Percentiles rank a stretch among this genome's conserved stretches.
phyloP scores from a whole-genome alignment of 2,329 filamentous ascomycete species.

The Alternaria sp. region DNA sequence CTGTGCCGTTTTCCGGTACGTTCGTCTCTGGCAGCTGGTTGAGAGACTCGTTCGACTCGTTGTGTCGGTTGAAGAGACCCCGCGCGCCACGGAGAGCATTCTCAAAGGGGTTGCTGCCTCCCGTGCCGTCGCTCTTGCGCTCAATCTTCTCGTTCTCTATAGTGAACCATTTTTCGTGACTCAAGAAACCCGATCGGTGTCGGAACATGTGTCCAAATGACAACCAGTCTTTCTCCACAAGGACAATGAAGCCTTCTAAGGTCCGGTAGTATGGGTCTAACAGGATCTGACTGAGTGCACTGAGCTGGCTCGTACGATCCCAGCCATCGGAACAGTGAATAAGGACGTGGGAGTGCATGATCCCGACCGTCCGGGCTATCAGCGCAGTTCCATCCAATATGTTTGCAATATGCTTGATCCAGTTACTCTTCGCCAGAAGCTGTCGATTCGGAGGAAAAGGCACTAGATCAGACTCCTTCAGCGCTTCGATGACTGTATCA shows the following conservation, averaged over 20 bases:
- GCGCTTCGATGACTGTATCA: slow-evolving; percentile 81
- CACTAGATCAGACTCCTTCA: slow-evolving; percentile 92
- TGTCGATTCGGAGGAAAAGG: slow-evolving; percentile 82
- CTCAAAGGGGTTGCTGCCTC: slow-evolving; percentile 77
- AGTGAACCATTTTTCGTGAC: slow-evolving; percentile 92
- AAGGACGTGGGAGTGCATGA: slow-evolving; percentile 91
- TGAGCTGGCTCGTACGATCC: slow-evolving; percentile 96
- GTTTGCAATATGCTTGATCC: slow-evolving; percentile 86
- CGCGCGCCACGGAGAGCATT: slow-evolving; percentile 84
- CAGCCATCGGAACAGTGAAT: slow-evolving; percentile 99
- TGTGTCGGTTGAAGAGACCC: slow-evolving; percentile 85
- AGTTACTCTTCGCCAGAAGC: slow-evolving; percentile 79
- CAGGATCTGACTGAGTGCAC: slow-evolving; percentile 88
- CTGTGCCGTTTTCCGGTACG: slow-evolving; percentile 58
- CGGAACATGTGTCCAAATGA: slow-evolving; percentile 98
- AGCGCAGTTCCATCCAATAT: slow-evolving; percentile 84
- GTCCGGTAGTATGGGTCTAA: slow-evolving; percentile 96
- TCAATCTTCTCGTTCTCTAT: slow-evolving; percentile 81
- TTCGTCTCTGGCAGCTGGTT: slow-evolving; percentile 59
- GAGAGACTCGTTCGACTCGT: slow-evolving; percentile 68
- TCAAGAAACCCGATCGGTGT: slow-evolving; percentile 85
- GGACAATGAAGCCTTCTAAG: slow-evolving; percentile 88
- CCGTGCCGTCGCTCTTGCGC: slow-evolving; percentile 40
- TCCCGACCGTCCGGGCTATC: slow-evolving; percentile 85
- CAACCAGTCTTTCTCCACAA: slow-evolving; percentile 97